Evolutionary conservation across 2,329 filamentous ascomycete species (phyloP), one percentile per base, ranked within the genome.

Genomic region (Talaromyces sp.): DNA sequence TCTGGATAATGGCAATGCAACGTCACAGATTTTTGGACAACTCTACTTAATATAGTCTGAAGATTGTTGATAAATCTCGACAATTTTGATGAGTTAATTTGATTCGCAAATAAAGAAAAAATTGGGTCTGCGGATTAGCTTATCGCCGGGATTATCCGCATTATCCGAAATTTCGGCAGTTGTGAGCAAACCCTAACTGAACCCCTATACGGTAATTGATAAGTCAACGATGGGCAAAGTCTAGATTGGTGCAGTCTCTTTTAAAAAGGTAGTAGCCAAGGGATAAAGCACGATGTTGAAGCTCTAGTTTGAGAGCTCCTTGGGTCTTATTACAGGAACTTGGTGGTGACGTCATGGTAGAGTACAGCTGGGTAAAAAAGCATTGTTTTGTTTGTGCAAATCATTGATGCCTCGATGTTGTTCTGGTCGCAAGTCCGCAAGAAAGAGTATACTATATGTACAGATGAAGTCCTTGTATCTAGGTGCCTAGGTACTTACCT

Each of bases 121-220:
- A 50, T 27, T 16, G 45, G 35, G 22, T 19, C 10, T 60, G 39
- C n/a, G 47, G 60, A 43, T 33, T 52, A 54, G 60, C 35, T 37
- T 33, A 54, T 27, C 39, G 47, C 60, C 60, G 60, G 22, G 22
- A 62, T 54, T 31, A 52, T 54, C 60, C 60, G 60, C 54, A 56
- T 54, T 31, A 52, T 54, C 60, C 60, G 60, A 62, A 39, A 22
- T 5, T 9, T 37, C 31, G 52, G 33, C 33, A 56, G 31, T 33
- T 52, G 49, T n/a, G 27, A 33, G 24, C 24, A 37, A 35, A 24
- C 33, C 31, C n/a, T 39, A 56, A 22, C 11, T 37, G n/a, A 35
- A 35, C 11, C 9, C 19, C 5, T 5, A 56, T 22, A n/a, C 37
- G 5, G 52, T 8, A 22, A 56, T 37, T 13, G 50, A 24, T 37